A percentile compares a stretch with the other conserved stretches of the same genome.
These are phyloP conservation scores for Kodamaea hsintzibuensis DNA, from an alignment of 805 yeast species.

Conservation along the genomic window DNA sequence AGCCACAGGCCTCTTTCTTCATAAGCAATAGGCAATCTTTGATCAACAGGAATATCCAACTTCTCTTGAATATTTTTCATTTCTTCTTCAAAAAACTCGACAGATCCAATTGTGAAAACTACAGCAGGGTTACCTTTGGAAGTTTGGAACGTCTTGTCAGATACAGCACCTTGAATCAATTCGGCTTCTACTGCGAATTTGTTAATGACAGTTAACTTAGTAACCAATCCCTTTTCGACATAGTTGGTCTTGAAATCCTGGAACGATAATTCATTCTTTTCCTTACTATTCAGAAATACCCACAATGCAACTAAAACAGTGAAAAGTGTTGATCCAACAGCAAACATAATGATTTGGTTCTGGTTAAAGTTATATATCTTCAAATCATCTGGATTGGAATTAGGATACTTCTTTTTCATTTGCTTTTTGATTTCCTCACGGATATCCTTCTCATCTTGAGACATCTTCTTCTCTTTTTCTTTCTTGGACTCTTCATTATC, in stretches of 20 bases:
- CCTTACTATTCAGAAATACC: constrained; percentile 13
- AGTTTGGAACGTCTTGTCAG: constrained; percentile 42
- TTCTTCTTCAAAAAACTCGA: constrained; percentile 82
- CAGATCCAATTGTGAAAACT: constrained; percentile 84
- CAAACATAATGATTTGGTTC: constrained; percentile 11
- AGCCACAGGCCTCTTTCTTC: constrained; percentile 66
- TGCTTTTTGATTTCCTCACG: constrained; percentile 36
- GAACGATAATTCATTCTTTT: constrained; percentile 48
- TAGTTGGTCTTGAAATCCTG: constrained; percentile 85
- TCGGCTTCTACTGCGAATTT: constrained; percentile 71
- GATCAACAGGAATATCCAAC: constrained; percentile 63
- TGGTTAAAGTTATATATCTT: constrained; percentile 28
- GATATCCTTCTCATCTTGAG: constrained; percentile 32
- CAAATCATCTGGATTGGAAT: constrained; percentile 29
- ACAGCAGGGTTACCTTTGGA: constrained; percentile 47
- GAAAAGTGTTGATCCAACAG: constrained; percentile 17
- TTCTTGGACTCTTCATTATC: constrained; percentile 13
- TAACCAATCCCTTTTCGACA: constrained; percentile 76
- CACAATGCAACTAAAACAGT: constrained; percentile 23
- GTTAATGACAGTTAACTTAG: constrained; percentile 71
- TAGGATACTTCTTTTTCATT: constrained; percentile 30
- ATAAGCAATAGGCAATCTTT: constrained; percentile 77
- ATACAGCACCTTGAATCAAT: constrained; percentile 47
- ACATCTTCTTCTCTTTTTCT: constrained; percentile 13
- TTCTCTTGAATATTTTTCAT: constrained; percentile 71